phyloP scores from a whole-genome alignment of 495 filamentous ascomycete species.

The Trichocladium antarcticum region DNA sequence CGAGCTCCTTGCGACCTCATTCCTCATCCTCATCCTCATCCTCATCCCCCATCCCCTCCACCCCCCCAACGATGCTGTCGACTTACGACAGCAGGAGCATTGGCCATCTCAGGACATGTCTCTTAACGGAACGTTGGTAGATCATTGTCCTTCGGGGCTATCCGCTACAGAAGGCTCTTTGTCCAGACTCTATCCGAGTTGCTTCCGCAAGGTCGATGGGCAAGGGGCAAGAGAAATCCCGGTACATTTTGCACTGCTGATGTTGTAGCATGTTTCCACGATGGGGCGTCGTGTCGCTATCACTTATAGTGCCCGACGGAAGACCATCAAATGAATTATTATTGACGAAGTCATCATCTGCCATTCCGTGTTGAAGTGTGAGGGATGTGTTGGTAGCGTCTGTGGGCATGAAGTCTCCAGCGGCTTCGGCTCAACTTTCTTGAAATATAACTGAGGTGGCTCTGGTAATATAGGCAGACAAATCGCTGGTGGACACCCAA shows the following conservation, averaged over 20 bases:
- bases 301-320: too few species aligned
- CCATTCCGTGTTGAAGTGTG: too few species aligned
- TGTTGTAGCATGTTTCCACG: too few species aligned
- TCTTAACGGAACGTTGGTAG: constrained; percentile 51
- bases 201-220: constrained; percentile 43
- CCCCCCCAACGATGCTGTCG: constrained; percentile 41
- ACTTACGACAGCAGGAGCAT: constrained; percentile 39
- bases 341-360: not conserved
- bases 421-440: too few species aligned
- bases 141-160: constrained; percentile 35
- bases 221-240: constrained; percentile 64
- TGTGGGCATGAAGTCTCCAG: too few species aligned
- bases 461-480: too few species aligned
- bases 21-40: not conserved
- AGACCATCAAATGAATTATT: not conserved
- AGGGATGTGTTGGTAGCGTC: too few species aligned
- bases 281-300: too few species aligned
- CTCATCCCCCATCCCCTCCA: not conserved
- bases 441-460: too few species aligned
- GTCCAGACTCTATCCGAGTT: constrained; percentile 36
- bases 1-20: not conserved
- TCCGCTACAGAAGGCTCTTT: constrained; percentile 56
- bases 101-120: constrained; percentile 37
- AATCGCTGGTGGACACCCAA: too few species aligned
- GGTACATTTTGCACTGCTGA: constrained; percentile 20